Evolutionary conservation across 345 rosid species (phyloP).

Genomic region (Bruguiera sexangula): DNA sequence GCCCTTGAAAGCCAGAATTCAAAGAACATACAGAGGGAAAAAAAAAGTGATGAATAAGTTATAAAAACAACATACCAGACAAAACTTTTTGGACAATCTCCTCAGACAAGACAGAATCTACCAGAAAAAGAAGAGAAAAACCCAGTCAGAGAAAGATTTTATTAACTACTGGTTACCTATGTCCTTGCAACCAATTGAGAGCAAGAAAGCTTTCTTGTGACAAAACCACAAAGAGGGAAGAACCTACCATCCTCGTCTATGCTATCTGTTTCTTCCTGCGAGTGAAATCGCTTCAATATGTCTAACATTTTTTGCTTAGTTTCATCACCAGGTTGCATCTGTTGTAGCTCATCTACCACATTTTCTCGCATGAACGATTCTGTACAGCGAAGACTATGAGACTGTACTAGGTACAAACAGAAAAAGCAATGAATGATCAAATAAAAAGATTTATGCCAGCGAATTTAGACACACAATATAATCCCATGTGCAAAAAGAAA

Average conservation of each 20-base stretch:
- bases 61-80: conserved; percentile 40
- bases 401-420: conserved; percentile 28
- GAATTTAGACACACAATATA: too few species aligned
- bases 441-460: too few species aligned
- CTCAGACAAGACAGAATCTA: conserved; percentile 55
- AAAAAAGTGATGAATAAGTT: neutral
- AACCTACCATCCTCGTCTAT: conserved; percentile 45
- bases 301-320: conserved; percentile 71
- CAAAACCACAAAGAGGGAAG: neutral
- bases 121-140: conserved; percentile 9
- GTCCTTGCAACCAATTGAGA: neutral
- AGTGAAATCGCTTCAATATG: conserved; percentile 68
- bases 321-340: conserved; percentile 56
- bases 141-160: neutral
- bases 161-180: too few species aligned
- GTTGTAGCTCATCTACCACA: conserved; percentile 66
- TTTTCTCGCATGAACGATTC: conserved; percentile 94
- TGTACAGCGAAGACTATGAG: conserved; percentile 81
- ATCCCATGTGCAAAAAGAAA: too few species aligned
- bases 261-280: conserved; percentile 43
- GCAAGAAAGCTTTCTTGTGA: neutral
- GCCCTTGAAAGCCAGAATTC: conserved; percentile 6
- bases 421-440: too few species aligned
- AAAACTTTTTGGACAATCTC: conserved; percentile 61
- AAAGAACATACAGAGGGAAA: neutral